Conservation (phyloP, 345 rosid genomes). For the Acer negundo region DNA sequence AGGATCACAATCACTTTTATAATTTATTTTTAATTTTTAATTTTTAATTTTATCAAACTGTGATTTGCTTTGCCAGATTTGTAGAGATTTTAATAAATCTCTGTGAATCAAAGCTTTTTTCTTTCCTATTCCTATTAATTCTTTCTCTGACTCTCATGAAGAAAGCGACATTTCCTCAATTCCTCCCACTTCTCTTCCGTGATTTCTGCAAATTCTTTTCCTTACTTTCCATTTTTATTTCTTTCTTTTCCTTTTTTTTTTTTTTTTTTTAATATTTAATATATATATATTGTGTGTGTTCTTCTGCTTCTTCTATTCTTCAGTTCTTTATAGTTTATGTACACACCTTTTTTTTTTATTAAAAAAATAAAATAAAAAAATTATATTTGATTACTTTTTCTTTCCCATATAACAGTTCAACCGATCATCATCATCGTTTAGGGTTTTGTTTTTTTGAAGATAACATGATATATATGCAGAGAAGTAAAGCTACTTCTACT, state of each 20-base stretch:
- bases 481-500: neutral
- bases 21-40: neutral
- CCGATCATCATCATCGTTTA: constrained; percentile 13
- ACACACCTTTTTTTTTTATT: neutral
- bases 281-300: too few species aligned
- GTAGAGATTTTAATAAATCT: constrained; percentile 32
- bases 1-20: neutral
- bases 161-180: constrained; percentile 37
- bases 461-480: neutral
- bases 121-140: neutral
- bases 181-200: constrained; percentile 21
- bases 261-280: too few species aligned
- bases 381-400: neutral
- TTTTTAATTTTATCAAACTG: neutral
- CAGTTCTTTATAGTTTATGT: neutral
- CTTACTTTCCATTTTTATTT: constrained; percentile 2
- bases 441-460: constrained; percentile 11
- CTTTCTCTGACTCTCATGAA: constrained; percentile 41
- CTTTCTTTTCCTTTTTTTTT: neutral
- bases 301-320: neutral
- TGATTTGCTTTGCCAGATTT: constrained; percentile 32
- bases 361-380: too few species aligned
- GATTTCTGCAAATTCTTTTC: constrained; percentile 15
- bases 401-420: neutral
- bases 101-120: constrained; percentile 11